Evolutionary conservation across 208 protist genomes (phyloP), one percentile per base, ranked within the genome.

Genomic region (Tritrichomonas musculus): DNA sequence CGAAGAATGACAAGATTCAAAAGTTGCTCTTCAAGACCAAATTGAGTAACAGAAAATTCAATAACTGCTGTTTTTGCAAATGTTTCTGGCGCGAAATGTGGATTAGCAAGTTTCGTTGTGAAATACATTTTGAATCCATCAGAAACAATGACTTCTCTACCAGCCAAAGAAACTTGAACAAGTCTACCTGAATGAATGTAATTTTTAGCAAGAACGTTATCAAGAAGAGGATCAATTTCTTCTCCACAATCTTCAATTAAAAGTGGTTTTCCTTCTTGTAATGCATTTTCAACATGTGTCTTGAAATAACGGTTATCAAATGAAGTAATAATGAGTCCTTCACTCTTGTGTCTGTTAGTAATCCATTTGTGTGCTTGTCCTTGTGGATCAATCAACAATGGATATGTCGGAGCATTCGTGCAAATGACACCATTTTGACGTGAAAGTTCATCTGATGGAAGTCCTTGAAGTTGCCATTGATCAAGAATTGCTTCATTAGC

Each of bases 391-490:
- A 99, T 98, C 95, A 99, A 96, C 44, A 99, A 96, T 88, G 98
- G 98, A 95, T 97, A 99, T 94, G 98, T 97, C 33, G 95, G 92
- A 30, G 95, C 94, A 50, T 97, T 97, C 49, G 98, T 99, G 93
- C 99, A 98, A 96, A 99, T 98, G 94, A 99, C 99, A 88, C 97
- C 98, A 95, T 99, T 99, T 96, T 99, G 98, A 27, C 99, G 97
- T 30, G 98, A 99, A 95, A 99, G 98, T 94, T 98, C 97, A 96
- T 99, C 98, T n/a, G 97, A 97, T 66, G 98, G 98, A 47, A 99
- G 96, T 25, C 97, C 98, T 95, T 99, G 97, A 72, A 99, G 95
- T 94, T 98, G 97, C 98, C 98, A 99, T 94, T 99, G 97, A 69
- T 97, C 97, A 93, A 99, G 97, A 53, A 96, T 97, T 55, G 98